Conservation (phyloP, 495 filamentous ascomycete species). For the Penicillium riverlandense region DNA sequence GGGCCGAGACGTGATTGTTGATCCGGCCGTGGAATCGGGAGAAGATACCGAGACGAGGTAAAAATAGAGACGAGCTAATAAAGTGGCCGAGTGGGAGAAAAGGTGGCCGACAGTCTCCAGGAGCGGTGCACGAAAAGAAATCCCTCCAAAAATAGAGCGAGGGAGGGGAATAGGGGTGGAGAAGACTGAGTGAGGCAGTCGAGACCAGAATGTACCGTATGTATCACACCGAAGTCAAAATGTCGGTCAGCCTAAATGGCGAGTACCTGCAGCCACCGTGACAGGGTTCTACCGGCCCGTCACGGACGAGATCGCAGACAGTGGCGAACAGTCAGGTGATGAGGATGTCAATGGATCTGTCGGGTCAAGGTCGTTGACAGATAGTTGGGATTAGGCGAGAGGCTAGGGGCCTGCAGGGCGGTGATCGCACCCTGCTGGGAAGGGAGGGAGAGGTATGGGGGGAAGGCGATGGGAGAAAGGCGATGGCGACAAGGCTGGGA, state of each 20-base stretch:
- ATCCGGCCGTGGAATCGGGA: not conserved
- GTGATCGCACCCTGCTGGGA: constrained; percentile 12
- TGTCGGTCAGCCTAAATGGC: constrained; percentile 32
- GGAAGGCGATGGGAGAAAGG: too few species aligned
- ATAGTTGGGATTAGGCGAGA: constrained; percentile 9
- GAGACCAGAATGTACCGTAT: constrained; percentile 28
- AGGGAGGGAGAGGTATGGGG: not conserved
- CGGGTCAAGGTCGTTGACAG: constrained; percentile 1
- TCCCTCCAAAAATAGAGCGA: too few species aligned
- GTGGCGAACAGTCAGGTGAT: not conserved
- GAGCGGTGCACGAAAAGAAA: constrained; percentile 15
- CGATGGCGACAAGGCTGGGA: too few species aligned
- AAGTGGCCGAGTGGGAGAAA: not conserved
- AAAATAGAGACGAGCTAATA: not conserved
- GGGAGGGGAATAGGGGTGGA: constrained; percentile 8
- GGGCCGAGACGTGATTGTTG: not conserved
- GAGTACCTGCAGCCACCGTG: constrained; percentile 10
- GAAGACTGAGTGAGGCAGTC: constrained; percentile 31
- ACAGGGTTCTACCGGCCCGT: too few species aligned
- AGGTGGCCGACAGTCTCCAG: constrained; percentile 1
- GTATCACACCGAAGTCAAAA: constrained; percentile 28
- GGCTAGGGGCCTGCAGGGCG: constrained; percentile 18
- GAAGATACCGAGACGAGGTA: not conserved
- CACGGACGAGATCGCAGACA: too few species aligned
- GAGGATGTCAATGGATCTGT: not conserved